Conservation (phyloP, 2,329 filamentous ascomycete genomes). For the Penicillium polonicum region DNA sequence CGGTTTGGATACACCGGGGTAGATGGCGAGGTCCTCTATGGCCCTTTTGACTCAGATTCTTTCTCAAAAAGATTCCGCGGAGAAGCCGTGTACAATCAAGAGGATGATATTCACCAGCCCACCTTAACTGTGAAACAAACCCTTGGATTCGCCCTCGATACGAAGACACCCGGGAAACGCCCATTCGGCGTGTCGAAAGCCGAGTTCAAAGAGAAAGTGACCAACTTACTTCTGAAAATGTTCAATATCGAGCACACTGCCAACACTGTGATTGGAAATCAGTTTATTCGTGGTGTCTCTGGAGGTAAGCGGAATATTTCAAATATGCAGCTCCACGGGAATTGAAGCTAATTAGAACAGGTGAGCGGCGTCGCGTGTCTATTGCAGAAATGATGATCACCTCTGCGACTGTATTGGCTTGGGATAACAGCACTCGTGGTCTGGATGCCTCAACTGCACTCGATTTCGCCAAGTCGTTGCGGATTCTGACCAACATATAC, state of each 20-base stretch:
- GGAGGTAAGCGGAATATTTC: constrained; percentile 42
- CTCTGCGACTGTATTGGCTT: constrained; percentile 68
- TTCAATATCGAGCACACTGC: constrained; percentile 90
- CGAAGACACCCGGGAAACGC: constrained; percentile 78
- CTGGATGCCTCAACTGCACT: constrained; percentile 67
- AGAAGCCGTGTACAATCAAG: constrained; percentile 81
- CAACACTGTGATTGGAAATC: constrained; percentile 80
- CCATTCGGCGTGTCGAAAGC: constrained; percentile 69
- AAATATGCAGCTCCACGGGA: neutral
- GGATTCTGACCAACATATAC: constrained; percentile 80
- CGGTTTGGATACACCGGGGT: constrained; percentile 61
- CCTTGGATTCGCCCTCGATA: constrained; percentile 78
- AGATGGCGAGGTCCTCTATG: constrained; percentile 72
- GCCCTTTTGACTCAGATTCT: constrained; percentile 67
- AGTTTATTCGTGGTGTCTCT: constrained; percentile 75
- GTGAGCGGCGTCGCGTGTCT: constrained; percentile 75
- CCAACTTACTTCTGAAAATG: constrained; percentile 77
- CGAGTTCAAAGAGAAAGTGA: constrained; percentile 74
- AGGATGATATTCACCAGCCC: constrained; percentile 82
- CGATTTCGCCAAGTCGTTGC: constrained; percentile 67
- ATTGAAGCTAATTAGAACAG: constrained; percentile 31
- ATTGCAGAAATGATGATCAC: constrained; percentile 83
- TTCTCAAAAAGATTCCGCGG: constrained; percentile 72
- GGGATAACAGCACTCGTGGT: constrained; percentile 72
- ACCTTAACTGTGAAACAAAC: constrained; percentile 87